Evolutionary conservation across 345 rosid genomes (phyloP).

Genomic region (Populus alba): DNA sequence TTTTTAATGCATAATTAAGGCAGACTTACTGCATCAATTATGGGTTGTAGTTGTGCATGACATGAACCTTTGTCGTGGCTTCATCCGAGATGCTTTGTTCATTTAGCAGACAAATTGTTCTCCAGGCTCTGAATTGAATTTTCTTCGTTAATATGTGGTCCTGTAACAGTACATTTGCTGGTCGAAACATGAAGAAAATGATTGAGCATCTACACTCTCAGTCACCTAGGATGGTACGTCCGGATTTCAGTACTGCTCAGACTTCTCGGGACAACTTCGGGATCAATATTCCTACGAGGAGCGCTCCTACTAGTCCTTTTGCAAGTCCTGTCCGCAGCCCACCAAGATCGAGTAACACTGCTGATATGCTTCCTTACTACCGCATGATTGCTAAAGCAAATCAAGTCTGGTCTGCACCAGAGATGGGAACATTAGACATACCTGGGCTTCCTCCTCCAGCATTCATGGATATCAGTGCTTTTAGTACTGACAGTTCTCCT

Average conservation of each 20-base stretch:
- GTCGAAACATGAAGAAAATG: conserved; percentile 32
- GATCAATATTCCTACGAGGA: conserved; percentile 52
- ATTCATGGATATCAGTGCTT: conserved; percentile 40
- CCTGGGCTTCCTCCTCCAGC: conserved; percentile 62
- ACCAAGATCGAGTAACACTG: conserved; percentile 29
- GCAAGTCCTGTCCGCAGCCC: conserved; percentile 63
- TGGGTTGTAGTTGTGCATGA: no score
- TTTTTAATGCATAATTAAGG: not conserved
- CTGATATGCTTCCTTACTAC: conserved; percentile 40
- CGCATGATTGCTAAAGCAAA: conserved; percentile 42
- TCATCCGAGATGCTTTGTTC: not conserved
- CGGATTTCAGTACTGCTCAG: conserved; percentile 27
- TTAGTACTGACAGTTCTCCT: conserved; percentile 65
- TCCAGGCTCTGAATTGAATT: not conserved
- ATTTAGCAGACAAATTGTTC: not conserved
- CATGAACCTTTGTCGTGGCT: not conserved
- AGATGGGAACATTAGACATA: conserved; percentile 52
- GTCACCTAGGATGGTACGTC: conserved; percentile 18
- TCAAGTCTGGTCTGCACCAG: conserved; percentile 84
- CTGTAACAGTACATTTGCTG: conserved; percentile 37
- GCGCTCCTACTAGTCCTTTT: conserved; percentile 65
- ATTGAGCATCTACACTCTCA: conserved; percentile 36
- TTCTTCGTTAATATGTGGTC: not conserved
- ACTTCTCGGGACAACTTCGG: conserved; percentile 38
- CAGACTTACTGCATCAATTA: not conserved